Base-by-base conservation (phyloP, 805 yeast species). In the Kodamaea sagamina region DNA sequence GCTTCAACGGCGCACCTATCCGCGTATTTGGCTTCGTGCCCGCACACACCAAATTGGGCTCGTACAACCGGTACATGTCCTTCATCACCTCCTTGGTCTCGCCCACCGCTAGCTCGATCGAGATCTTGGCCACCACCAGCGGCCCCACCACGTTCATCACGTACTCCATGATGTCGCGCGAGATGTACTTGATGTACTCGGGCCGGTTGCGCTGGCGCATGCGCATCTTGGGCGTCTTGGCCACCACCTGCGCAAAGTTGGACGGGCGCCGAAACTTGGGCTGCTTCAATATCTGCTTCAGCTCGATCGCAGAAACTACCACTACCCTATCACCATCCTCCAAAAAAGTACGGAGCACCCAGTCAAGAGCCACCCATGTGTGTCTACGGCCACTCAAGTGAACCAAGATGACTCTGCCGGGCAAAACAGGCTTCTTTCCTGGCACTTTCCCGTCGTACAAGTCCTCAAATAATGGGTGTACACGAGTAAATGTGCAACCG, bases 281-380 rank as follows among this genome's bases (percentile, higher is more conserved):
- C 2, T 16, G 27, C 3, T 36, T 37, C 25, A 38, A 11, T 11
- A 47, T 25, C 41, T 35, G 43, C 29, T 36, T 35, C 28, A 48
- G 57, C 35, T 59, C 51, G 16, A 82, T 71, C 2, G 83, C 67
- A 1, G 89, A 73, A 4, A 79, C 75, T 6, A 86, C 74, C 3
- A 86, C 77, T 9, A 86, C 61, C 10, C 80, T 74, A 59, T 86
- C 95, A 6, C 89, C 87, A 51, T 81, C 68, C 50, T 77, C 79
- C 3, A 83, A 61, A 9, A 83, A 63, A 32, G 71, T 65, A 36
- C 69, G 70, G 42, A 85, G 62, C 5, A 79, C 67, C 82, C 86
- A 86, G 59, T 86, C 95, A 19, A 86, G 61, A 1, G 89, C 81
- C 8, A 84, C 88, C 95, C 95, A 86, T 0, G 93, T 83, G 64